phyloP scores from a whole-genome alignment of 257 asterid species.

The Phtheirospermum japonicum region DNA sequence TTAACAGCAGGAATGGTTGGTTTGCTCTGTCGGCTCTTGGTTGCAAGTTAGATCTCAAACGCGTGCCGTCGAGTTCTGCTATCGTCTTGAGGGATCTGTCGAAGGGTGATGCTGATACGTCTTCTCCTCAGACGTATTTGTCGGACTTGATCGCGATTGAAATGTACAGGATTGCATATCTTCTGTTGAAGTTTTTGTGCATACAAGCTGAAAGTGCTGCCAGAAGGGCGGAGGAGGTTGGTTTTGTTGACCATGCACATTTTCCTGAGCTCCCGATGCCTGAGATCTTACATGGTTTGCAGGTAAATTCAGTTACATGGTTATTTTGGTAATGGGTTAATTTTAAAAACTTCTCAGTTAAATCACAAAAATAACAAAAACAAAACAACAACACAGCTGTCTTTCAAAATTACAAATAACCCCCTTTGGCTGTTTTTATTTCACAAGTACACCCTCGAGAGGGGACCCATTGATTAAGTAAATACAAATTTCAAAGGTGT shows the following conservation, averaged over 20 bases:
- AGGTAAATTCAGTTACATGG: slow-evolving; percentile 40
- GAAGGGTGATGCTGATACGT: slow-evolving; percentile 29
- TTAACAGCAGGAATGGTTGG: slow-evolving; percentile 88
- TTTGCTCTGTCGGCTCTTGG: slow-evolving; percentile 80
- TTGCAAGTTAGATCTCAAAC: slow-evolving; percentile 52
- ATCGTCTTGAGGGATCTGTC: slow-evolving; percentile 53
- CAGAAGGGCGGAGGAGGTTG: slow-evolving; percentile 80
- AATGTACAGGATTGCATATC: slow-evolving; percentile 66
- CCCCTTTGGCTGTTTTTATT: too few relatives aligned
- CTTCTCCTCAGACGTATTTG: slow-evolving; percentile 51
- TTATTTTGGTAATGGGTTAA: neutral
- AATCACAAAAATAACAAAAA: neutral
- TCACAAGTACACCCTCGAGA: too few relatives aligned
- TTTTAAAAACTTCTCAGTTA: neutral
- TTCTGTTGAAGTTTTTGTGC: slow-evolving; percentile 75
- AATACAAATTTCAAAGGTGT: neutral
- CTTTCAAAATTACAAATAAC: neutral
- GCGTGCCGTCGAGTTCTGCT: slow-evolving; percentile 38
- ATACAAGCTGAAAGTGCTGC: slow-evolving; percentile 79
- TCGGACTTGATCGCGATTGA: slow-evolving; percentile 75
- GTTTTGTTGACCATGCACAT: slow-evolving; percentile 76
- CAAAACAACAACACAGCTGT: neutral
- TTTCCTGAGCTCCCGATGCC: slow-evolving; percentile 99
- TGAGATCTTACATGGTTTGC: slow-evolving; percentile 88
- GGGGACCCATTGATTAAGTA: too few relatives aligned